phyloP scores from a whole-genome alignment of 2,329 filamentous ascomycete species.

The Aspergillus awamori region DNA sequence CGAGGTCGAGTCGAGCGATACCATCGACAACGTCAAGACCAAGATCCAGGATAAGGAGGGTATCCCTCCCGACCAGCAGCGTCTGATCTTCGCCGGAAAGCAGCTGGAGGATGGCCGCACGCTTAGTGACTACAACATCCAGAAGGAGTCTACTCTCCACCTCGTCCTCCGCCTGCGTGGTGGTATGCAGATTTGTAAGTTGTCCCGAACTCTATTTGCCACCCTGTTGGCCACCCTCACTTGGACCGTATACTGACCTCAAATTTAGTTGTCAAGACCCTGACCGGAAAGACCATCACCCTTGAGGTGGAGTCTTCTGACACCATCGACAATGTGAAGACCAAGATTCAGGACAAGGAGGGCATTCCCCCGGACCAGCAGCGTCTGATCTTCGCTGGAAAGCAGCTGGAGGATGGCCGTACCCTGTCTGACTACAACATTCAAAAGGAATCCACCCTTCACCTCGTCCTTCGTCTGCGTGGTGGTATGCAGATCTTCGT shows the following conservation, averaged over 20 bases:
- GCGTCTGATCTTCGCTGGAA: constrained; percentile 92
- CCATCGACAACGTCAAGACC: constrained; percentile 59
- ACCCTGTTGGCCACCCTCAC: constrained; percentile 14
- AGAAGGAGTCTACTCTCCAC: constrained; percentile 70
- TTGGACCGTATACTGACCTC: not conserved
- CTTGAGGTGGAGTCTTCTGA: constrained; percentile 72
- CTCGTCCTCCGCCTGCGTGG: constrained; percentile 73
- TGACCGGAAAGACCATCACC: constrained; percentile 67
- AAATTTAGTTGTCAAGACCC: constrained; percentile 58
- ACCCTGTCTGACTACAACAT: constrained; percentile 94
- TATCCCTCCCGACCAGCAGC: constrained; percentile 62
- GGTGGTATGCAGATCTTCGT: constrained; percentile 70
- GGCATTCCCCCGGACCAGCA: constrained; percentile 96
- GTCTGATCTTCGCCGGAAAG: constrained; percentile 61
- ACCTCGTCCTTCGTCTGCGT: constrained; percentile 82
- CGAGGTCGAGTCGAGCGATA: constrained; percentile 54
- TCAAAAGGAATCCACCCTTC: constrained; percentile 86
- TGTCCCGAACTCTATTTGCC: constrained; percentile 4
- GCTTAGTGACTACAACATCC: constrained; percentile 59
- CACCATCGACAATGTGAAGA: constrained; percentile 95
- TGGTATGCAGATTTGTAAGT: constrained; percentile 65
- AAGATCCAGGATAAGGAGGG: constrained; percentile 65
- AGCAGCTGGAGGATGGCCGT: constrained; percentile 93
- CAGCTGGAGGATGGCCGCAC: constrained; percentile 62
- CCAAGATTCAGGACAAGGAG: constrained; percentile 97